phyloP scores from a whole-genome alignment of 331 rosid species.

The Quercus lobata region DNA sequence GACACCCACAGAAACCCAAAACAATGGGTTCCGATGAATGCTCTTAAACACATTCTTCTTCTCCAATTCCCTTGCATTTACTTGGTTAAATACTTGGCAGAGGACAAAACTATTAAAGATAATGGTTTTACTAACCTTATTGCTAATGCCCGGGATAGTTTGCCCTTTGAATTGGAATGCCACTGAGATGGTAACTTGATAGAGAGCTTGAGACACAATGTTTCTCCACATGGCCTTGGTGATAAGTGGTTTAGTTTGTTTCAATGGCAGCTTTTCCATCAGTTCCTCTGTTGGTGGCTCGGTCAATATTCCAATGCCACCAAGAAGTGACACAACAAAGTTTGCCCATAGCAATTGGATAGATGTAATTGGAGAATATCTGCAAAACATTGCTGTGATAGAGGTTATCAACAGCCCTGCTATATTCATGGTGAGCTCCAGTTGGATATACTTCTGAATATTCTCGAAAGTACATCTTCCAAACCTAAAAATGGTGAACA shows the following conservation, averaged over 20 bases:
- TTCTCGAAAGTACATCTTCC: constrained; percentile 23
- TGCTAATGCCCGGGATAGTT: not conserved
- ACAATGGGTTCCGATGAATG: not conserved
- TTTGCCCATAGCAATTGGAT: constrained; percentile 10
- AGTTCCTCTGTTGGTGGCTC: constrained; percentile 3
- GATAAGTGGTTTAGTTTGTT: not conserved
- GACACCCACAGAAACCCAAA: not conserved
- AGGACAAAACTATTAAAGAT: constrained; percentile 13
- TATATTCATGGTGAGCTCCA: constrained; percentile 12
- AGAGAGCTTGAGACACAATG: constrained; percentile 5
- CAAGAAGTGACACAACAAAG: not conserved
- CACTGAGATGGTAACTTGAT: not conserved
- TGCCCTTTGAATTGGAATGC: constrained; percentile 6
- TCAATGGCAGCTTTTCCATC: not conserved
- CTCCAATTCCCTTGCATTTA: constrained; percentile 20
- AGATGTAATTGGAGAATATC: not conserved
- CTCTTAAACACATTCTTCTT: not conserved
- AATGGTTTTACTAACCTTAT: not conserved
- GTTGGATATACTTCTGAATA: constrained; percentile 26
- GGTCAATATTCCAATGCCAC: constrained; percentile 3
- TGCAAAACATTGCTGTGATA: not conserved
- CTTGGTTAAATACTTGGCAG: constrained; percentile 13
- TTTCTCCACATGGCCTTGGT: constrained; percentile 31
- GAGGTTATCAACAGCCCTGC: constrained; percentile 3
- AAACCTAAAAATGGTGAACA: not conserved